phyloP scores from a whole-genome alignment of 768 basidiomycete species.

The Trametes gibbosa region DNA sequence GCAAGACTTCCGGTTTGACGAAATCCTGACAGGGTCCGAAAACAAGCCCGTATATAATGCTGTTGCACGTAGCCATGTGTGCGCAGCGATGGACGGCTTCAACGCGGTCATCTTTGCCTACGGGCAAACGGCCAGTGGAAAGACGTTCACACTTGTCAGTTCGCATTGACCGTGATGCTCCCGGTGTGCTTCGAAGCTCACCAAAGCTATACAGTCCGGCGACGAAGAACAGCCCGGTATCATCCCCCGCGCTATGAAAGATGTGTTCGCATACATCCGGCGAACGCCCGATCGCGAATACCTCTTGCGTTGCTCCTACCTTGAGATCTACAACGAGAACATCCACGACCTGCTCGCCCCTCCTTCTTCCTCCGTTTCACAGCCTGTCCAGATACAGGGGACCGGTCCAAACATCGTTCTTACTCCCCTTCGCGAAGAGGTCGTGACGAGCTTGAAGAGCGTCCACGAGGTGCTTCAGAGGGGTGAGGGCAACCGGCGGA shows the following conservation, averaged over 20 bases:
- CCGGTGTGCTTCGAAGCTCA: background rate
- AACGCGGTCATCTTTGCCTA: constrained; percentile 96
- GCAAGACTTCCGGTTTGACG: constrained; percentile 66
- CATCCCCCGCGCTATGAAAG: constrained; percentile 89
- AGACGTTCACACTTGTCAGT: constrained; percentile 64
- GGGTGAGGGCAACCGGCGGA: constrained; percentile 84
- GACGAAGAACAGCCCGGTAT: constrained; percentile 87
- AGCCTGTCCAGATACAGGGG: constrained; percentile 75
- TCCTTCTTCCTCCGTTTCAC: constrained; percentile 46
- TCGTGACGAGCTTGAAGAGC: constrained; percentile 85
- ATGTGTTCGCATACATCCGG: constrained; percentile 84
- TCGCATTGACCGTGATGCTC: background rate
- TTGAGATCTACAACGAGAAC: constrained; percentile 96
- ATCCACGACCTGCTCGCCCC: constrained; percentile 86
- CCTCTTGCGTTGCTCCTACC: constrained; percentile 92
- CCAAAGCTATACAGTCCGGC: constrained; percentile 46
- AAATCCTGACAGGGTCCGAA: constrained; percentile 72
- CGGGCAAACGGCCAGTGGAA: constrained; percentile 83
- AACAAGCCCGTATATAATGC: constrained; percentile 79
- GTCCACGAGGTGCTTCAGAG: constrained; percentile 82
- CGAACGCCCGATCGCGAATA: constrained; percentile 80
- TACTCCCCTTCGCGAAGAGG: constrained; percentile 82
- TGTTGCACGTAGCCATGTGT: constrained; percentile 75
- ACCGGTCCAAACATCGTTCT: constrained; percentile 60
- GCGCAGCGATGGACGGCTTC: constrained; percentile 94